Evolutionary conservation across 176 grass and related monocot genomes (phyloP).

Genomic region (Saccharum spontaneum): DNA sequence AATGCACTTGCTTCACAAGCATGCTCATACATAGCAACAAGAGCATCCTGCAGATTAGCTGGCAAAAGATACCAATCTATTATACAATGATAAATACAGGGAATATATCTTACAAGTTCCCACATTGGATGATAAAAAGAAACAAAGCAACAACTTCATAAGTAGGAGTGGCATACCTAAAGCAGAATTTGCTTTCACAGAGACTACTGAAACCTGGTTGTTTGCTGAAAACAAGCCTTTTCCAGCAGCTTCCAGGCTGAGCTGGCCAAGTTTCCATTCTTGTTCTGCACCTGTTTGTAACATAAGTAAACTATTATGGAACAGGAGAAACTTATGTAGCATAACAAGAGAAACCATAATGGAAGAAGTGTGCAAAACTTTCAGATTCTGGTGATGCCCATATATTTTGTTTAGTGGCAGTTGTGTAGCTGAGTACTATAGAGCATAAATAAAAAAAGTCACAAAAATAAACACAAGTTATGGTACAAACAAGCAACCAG

Average conservation of each 20-base stretch:
- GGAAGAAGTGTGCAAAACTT: conserved; percentile 1
- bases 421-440: not conserved
- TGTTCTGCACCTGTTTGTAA: conserved; percentile 80
- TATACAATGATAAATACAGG: conserved; percentile 19
- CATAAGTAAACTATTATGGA: conserved; percentile 22
- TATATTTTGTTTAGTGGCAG: conserved; percentile 16
- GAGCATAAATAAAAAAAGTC: conserved; percentile 1
- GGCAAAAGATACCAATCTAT: conserved; percentile 44
- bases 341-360: conserved; percentile 16
- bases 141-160: conserved; percentile 15
- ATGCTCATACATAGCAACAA: conserved; percentile 62
- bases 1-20: conserved; percentile 60
- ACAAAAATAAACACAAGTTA: not conserved
- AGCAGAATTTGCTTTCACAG: conserved; percentile 70
- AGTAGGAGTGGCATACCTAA: conserved; percentile 59
- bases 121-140: conserved; percentile 27
- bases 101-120: conserved; percentile 11
- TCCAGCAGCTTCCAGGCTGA: conserved; percentile 84
- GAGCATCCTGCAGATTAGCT: conserved; percentile 80
- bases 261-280: conserved; percentile 78
- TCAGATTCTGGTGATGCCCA: not conserved
- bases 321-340: conserved; percentile 15
- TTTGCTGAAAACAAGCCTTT: conserved; percentile 75
- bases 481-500: not conserved
- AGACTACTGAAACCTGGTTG: conserved; percentile 69